phyloP scores from a whole-genome alignment of 2,329 filamentous ascomycete species.

The Claviceps sp. region DNA sequence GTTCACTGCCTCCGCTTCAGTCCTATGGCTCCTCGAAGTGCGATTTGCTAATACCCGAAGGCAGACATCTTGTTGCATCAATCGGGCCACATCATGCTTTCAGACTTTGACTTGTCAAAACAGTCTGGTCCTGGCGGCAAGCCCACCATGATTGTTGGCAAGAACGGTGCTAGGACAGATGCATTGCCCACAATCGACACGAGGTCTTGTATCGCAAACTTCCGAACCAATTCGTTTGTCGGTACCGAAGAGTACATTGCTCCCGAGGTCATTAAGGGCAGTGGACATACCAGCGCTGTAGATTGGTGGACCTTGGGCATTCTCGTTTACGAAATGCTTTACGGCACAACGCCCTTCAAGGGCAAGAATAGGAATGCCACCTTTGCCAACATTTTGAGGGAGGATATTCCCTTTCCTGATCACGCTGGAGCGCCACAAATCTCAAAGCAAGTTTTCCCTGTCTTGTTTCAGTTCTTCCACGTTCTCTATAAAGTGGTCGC shows the following conservation, averaged over 20 bases:
- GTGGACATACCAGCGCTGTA: slow-evolving; percentile 93
- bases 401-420: slow-evolving; percentile 94
- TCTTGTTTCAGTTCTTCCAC: neutral
- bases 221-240: slow-evolving; percentile 96
- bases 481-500: no score
- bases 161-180: slow-evolving; percentile 73
- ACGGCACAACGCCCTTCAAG: slow-evolving; percentile 97
- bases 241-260: slow-evolving; percentile 98
- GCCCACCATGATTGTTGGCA: slow-evolving; percentile 93
- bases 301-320: slow-evolving; percentile 99
- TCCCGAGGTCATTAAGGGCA: slow-evolving; percentile 96
- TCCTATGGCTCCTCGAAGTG: neutral
- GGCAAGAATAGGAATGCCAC: slow-evolving; percentile 97
- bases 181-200: slow-evolving; percentile 95
- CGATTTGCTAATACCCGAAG: neutral
- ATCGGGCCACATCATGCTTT: slow-evolving; percentile 99
- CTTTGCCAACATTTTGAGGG: slow-evolving; percentile 90
- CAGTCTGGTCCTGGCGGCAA: slow-evolving; percentile 93
- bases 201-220: slow-evolving; percentile 95
- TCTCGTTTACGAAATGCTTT: slow-evolving; percentile 97
- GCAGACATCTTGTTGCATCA: slow-evolving; percentile 92
- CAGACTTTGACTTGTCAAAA: slow-evolving; percentile 96
- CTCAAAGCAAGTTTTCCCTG: slow-evolving; percentile 61
- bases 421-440: slow-evolving; percentile 71
- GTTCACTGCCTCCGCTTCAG: slow-evolving; percentile 16